Percentiles rank a stretch among this genome's conserved stretches.
These are phyloP conservation scores for Geosmithia putterillii DNA, from an alignment of 2,329 filamentous ascomycete genomes.

Conservation along the genomic window DNA sequence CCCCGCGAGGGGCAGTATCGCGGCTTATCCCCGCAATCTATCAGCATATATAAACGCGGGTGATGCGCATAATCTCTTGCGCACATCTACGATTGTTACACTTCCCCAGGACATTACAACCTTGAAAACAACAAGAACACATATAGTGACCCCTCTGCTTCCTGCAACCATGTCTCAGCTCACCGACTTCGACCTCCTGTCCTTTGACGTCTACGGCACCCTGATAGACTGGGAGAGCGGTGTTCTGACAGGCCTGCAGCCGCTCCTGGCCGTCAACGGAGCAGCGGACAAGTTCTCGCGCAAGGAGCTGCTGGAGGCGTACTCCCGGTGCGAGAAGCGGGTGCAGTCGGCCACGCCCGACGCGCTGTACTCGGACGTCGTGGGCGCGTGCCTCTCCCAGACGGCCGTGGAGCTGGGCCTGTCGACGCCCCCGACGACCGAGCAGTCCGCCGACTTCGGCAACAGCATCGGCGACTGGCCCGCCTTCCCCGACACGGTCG, in stretches of 20 bases:
- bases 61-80: too few species aligned
- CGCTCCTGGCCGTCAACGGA: conserved; percentile 25
- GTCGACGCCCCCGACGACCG: conserved; percentile 14
- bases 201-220: conserved; percentile 74
- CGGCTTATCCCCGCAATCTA: too few species aligned
- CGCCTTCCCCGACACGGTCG: conserved; percentile 46
- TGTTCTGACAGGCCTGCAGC: conserved; percentile 40
- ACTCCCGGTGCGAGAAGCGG: conserved; percentile 29
- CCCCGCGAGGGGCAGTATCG: too few species aligned
- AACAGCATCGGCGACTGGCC: conserved; percentile 40
- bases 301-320: conserved; percentile 25
- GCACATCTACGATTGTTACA: too few species aligned
- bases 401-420: conserved; percentile 31
- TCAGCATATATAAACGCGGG: too few species aligned
- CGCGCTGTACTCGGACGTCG: conserved; percentile 46
- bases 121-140: too few species aligned
- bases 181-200: conserved; percentile 31
- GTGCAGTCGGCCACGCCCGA: conserved; percentile 44
- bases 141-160: too few species aligned
- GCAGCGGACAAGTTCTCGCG: conserved; percentile 13
- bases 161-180: conserved; percentile 2
- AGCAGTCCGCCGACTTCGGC: conserved; percentile 36
- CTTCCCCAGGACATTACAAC: too few species aligned
- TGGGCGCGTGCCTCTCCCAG: conserved; percentile 33
- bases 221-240: conserved; percentile 69